A percentile compares a stretch with the other conserved stretches of the same genome.
These are phyloP conservation scores for Pelargonium australe DNA, from an alignment of 441 rosid species.

Conservation along the genomic window DNA sequence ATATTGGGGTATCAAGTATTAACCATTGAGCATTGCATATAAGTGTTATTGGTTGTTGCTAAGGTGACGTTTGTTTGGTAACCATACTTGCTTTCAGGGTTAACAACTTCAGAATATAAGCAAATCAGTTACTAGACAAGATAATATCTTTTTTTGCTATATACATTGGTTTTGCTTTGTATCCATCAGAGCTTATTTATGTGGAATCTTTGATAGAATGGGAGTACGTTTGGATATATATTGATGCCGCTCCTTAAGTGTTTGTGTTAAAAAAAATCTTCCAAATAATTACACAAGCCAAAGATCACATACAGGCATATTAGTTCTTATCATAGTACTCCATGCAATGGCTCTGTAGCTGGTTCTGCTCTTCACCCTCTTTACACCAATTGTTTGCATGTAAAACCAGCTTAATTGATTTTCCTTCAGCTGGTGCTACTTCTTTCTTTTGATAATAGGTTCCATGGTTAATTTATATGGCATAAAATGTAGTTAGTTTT, in stretches of 20 bases:
- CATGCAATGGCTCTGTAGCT: too few species aligned
- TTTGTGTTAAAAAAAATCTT: neutral
- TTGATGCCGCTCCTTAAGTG: neutral
- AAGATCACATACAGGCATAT: neutral
- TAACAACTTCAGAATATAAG: neutral
- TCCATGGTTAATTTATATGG: too few species aligned
- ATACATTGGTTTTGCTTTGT: neutral
- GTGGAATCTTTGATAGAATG: neutral
- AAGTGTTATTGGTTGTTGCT: too few species aligned
- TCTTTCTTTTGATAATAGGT: too few species aligned
- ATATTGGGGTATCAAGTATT: too few species aligned
- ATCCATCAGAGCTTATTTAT: neutral
- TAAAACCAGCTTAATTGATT: too few species aligned
- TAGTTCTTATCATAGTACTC: neutral
- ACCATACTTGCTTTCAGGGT: neutral
- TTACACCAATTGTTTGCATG: too few species aligned
- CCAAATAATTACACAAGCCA: neutral
- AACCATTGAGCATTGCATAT: too few species aligned
- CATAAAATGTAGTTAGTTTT: too few species aligned
- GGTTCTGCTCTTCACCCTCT: too few species aligned
- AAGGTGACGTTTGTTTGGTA: neutral
- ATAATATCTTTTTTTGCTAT: neutral
- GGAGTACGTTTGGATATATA: neutral
- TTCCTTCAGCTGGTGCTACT: too few species aligned
- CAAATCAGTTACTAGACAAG: neutral